Conservation (phyloP, 2,329 filamentous ascomycete genomes). For the Alternaria infectoria region DNA sequence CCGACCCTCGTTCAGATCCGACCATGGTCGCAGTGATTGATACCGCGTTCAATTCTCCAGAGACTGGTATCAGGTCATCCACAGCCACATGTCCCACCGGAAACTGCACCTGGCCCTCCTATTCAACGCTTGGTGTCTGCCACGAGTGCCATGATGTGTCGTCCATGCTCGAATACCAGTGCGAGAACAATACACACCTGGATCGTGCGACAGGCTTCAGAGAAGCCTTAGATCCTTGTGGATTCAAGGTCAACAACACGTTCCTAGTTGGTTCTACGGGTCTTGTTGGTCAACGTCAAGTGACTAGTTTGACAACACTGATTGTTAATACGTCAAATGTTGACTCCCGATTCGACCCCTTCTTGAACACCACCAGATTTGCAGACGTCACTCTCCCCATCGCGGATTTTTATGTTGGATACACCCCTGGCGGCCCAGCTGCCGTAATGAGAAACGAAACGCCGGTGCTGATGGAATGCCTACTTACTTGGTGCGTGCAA, state of each 20-base stretch:
- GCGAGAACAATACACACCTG: slow-evolving; percentile 1
- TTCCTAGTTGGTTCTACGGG: slow-evolving; percentile 3
- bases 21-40: background rate
- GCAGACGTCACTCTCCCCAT: slow-evolving; percentile 7
- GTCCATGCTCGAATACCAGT: slow-evolving; percentile 6
- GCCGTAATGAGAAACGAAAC: slow-evolving; percentile 15
- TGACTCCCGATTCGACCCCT: background rate
- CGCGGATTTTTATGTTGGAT: slow-evolving; percentile 22
- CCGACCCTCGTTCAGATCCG: background rate
- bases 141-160: slow-evolving; percentile 23
- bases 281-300: background rate
- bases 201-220: background rate
- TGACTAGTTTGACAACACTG: slow-evolving; percentile 1
- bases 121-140: slow-evolving; percentile 24
- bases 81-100: slow-evolving; percentile 16
- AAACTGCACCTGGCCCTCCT: slow-evolving; percentile 22
- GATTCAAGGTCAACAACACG: slow-evolving; percentile 16
- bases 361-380: slow-evolving; percentile 20
- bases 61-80: background rate
- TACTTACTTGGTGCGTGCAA: slow-evolving; percentile 22
- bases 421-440: slow-evolving; percentile 11
- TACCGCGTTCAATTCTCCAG: background rate
- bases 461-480: slow-evolving; percentile 20
- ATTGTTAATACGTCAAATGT: background rate
- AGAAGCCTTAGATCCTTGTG: slow-evolving; percentile 10